Evolutionary conservation across 176 grass and related monocot genomes (phyloP).

Genomic region (Sorghum bicolor): Sorghum_bicolor_NCBIv3 NC_012871.2:74257501-74258000

Average conservation of each 20-base stretch:
- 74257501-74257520: neutral
- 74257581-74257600: constrained; percentile 47
- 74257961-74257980: constrained; percentile 48
- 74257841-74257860: constrained; percentile 4
- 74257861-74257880: constrained; percentile 55
- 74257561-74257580: constrained; percentile 59
- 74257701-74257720: constrained; percentile 23
- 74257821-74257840: neutral
- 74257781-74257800: constrained; percentile 36
- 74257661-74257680: constrained; percentile 22
- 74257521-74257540: constrained; percentile 42
- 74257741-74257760: constrained; percentile 30
- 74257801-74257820: constrained; percentile 45
- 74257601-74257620: constrained; percentile 44
- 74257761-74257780: neutral
- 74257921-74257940: constrained; percentile 28
- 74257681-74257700: constrained; percentile 30
- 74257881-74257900: constrained; percentile 62
- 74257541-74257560: constrained; percentile 65
- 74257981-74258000: constrained; percentile 34
- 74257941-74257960: constrained; percentile 29
- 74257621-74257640: constrained; percentile 42
- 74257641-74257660: constrained; percentile 17
- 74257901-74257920: constrained; percentile 42
- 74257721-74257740: constrained; percentile 26